phyloP scores from a whole-genome alignment of 2,329 filamentous ascomycete species.

The Colletotrichum sp. region DNA sequence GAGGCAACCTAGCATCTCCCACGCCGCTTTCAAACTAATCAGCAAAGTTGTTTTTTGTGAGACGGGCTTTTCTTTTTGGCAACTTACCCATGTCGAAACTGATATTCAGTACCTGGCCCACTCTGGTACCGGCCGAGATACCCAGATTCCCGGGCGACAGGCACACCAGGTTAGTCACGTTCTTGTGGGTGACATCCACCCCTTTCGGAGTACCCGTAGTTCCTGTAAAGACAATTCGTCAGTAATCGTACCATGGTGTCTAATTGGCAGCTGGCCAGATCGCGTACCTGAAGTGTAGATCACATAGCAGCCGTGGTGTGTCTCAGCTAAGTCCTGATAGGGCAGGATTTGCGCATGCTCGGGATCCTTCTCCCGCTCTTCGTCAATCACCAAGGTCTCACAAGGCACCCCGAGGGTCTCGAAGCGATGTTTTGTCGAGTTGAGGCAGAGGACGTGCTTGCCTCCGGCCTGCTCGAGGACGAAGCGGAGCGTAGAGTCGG shows the following conservation, averaged over 20 bases:
- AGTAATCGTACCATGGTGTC: neutral
- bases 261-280: neutral
- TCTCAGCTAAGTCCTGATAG: conserved; percentile 30
- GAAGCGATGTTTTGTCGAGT: conserved; percentile 3
- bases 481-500: conserved; percentile 52
- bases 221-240: neutral
- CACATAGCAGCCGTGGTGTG: conserved; percentile 48
- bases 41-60: neutral
- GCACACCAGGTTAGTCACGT: conserved; percentile 14
- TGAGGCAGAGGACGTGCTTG: conserved; percentile 51
- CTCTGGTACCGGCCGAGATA: conserved; percentile 52
- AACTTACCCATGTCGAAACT: conserved; percentile 66
- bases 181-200: conserved; percentile 57
- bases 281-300: conserved; percentile 58
- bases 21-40: conserved; percentile 47
- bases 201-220: conserved; percentile 65
- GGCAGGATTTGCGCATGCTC: neutral
- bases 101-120: conserved; percentile 61
- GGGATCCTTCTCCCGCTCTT: neutral
- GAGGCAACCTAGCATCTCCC: conserved; percentile 56
- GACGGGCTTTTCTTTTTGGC: neutral
- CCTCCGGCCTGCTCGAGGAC: conserved; percentile 52
- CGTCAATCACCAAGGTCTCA: neutral
- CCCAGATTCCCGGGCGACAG: conserved; percentile 40
- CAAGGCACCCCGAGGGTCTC: neutral